Conservation (phyloP, 75 land plant species). For the Pinus taeda region DNA sequence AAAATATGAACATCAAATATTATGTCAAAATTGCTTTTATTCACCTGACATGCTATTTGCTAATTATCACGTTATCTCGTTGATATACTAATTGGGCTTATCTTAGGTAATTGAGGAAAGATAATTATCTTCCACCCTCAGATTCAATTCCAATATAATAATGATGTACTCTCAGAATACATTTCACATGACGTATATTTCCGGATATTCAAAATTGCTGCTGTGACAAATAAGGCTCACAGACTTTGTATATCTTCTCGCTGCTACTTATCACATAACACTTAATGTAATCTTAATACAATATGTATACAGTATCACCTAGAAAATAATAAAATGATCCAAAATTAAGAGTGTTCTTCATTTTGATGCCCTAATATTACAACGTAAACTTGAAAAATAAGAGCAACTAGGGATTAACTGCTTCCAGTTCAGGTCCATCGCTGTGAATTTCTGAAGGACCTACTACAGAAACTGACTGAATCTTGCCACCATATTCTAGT, state of each 20-base stretch:
- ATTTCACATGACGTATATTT: slow-evolving; percentile 1
- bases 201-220: not conserved
- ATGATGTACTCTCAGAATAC: not conserved
- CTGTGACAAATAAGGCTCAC: not conserved
- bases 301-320: not conserved
- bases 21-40: not conserved
- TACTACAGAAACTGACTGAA: slow-evolving; percentile 82
- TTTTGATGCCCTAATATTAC: not conserved
- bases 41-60: too few relatives aligned
- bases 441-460: slow-evolving; percentile 36
- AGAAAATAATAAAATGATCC: not conserved
- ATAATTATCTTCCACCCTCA: too few relatives aligned
- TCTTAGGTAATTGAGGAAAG: too few relatives aligned
- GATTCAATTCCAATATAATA: too few relatives aligned
- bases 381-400: not conserved
- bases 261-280: not conserved
- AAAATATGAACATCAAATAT: too few relatives aligned
- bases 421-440: slow-evolving; percentile 15
- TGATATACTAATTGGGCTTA: too few relatives aligned
- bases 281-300: not conserved
- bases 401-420: not conserved
- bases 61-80: too few relatives aligned
- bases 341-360: not conserved
- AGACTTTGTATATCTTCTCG: not conserved
- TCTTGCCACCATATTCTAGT: slow-evolving; percentile 73